These are phyloP conservation scores for Bidens hawaiensis DNA, from an alignment of 140 eudicot genomes.

Conservation along the genomic window DNA sequence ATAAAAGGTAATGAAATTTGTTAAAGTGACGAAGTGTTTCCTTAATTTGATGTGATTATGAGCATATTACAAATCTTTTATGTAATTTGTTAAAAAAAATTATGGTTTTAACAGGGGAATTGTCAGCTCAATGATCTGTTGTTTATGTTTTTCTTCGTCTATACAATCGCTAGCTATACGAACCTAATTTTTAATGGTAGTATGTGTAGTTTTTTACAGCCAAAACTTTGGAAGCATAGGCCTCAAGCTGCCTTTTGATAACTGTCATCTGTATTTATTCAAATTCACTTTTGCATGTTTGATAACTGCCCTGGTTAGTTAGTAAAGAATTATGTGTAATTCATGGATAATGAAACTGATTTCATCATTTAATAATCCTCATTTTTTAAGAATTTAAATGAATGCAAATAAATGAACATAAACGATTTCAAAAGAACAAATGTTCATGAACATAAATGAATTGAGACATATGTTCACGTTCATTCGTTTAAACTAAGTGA, in stretches of 20 bases:
- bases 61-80: neutral
- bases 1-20: conserved; percentile 1
- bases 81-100: too few relatives aligned
- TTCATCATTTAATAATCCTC: too few relatives aligned
- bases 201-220: conserved; percentile 11
- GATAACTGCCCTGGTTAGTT: too few relatives aligned
- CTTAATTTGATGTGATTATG: conserved; percentile 15
- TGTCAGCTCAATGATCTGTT: conserved; percentile 16
- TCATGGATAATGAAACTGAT: too few relatives aligned
- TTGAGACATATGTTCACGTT: too few relatives aligned
- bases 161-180: conserved; percentile 10
- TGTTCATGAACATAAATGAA: too few relatives aligned
- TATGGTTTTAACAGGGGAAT: neutral
- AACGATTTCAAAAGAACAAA: too few relatives aligned
- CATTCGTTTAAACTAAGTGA: too few relatives aligned
- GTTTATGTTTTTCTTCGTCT: conserved; percentile 5
- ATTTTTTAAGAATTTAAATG: too few relatives aligned
- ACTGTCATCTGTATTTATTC: conserved; percentile 13
- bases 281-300: too few relatives aligned
- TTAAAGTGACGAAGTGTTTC: neutral
- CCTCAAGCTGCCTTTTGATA: conserved; percentile 3
- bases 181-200: neutral
- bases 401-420: too few relatives aligned
- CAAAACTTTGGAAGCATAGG: conserved; percentile 17
- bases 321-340: too few relatives aligned